A percentile compares a stretch with the other conserved stretches of the same genome.
Conservation (phyloP, 2,329 filamentous ascomycete genomes). For the Botryotinia convoluta region DNA sequence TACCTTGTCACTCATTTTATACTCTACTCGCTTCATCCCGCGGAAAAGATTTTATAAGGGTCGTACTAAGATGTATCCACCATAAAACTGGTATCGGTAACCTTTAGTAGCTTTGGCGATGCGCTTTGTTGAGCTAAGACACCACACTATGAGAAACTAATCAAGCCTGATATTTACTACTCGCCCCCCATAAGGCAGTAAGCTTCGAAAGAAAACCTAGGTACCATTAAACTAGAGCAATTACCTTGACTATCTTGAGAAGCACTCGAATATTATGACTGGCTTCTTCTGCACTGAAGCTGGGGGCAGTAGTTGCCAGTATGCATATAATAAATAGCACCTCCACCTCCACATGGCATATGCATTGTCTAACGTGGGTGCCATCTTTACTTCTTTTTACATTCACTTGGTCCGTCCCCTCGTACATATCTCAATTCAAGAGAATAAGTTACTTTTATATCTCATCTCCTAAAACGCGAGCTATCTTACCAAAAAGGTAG, state of each 20-base stretch:
- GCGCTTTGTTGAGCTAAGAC: background rate
- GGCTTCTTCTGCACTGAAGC: background rate
- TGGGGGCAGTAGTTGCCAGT: background rate
- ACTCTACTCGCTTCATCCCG: background rate
- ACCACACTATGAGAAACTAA: background rate
- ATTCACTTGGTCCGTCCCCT: background rate
- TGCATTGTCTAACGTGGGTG: background rate
- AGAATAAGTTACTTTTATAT: background rate
- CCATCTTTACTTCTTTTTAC: background rate
- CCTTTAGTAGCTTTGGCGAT: background rate
- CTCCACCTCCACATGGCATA: background rate
- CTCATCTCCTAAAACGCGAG: background rate
- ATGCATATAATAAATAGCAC: conserved; percentile 5
- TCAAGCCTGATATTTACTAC: background rate
- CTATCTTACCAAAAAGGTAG: background rate
- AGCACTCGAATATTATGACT: background rate
- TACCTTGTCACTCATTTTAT: background rate
- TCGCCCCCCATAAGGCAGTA: background rate
- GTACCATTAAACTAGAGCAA: background rate
- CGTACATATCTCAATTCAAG: background rate
- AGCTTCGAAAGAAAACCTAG: background rate
- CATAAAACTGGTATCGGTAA: background rate
- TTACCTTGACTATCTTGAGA: background rate
- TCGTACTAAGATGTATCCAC: background rate
- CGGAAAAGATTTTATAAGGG: background rate